These are phyloP conservation scores for Gypsophila paniculata DNA, from an alignment of 179 eudicot species.

Conservation along the genomic window DNA sequence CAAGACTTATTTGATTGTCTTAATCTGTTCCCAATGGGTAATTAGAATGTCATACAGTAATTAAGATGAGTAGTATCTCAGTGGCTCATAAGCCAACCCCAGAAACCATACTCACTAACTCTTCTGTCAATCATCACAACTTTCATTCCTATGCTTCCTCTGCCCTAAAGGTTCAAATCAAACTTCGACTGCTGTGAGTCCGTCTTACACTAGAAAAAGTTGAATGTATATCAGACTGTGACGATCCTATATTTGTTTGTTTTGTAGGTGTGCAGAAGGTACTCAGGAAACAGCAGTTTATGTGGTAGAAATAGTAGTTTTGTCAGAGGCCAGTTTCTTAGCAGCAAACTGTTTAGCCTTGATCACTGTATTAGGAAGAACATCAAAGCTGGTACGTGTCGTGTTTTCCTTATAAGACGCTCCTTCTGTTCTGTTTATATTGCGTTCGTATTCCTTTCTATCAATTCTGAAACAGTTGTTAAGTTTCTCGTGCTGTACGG, in stretches of 20 bases:
- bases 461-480: too few relatives aligned
- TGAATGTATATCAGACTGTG: not conserved
- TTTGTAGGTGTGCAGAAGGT: constrained; percentile 29
- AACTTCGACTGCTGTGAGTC: too few relatives aligned
- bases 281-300: constrained; percentile 28
- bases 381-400: constrained; percentile 34
- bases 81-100: constrained; percentile 35
- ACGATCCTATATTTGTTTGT: not conserved
- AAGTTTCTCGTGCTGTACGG: too few relatives aligned
- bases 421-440: not conserved
- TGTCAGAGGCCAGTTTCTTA: constrained; percentile 44
- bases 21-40: too few relatives aligned
- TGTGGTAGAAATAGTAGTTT: constrained; percentile 43
- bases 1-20: too few relatives aligned
- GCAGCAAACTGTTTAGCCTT: constrained; percentile 30
- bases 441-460: too few relatives aligned
- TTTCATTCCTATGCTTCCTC: constrained; percentile 19
- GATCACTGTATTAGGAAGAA: constrained; percentile 20
- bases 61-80: constrained; percentile 24
- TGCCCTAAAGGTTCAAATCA: constrained; percentile 27
- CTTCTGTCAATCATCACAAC: constrained; percentile 20
- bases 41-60: constrained; percentile 24
- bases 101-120: constrained; percentile 12
- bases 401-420: not conserved
- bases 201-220: too few relatives aligned